These are phyloP conservation scores for carrot (Daucus carota) DNA, from an alignment of 129 eudicot genomes.

Conservation along the genomic window DH1_v3.0 NC_030381.2:52433001-52433500, in stretches of 20 bases:
- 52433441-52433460: constrained; percentile 76
- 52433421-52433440: constrained; percentile 74
- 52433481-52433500: neutral
- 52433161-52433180: constrained; percentile 11
- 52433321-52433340: constrained; percentile 75
- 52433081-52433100: constrained; percentile 88
- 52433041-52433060: constrained; percentile 59
- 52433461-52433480: neutral
- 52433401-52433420: constrained; percentile 81
- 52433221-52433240: neutral
- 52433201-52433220: neutral
- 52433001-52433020: constrained; percentile 84
- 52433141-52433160: constrained; percentile 90
- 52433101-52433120: constrained; percentile 80
- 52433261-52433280: neutral
- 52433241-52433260: constrained; percentile 7
- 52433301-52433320: constrained; percentile 74
- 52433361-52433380: constrained; percentile 83
- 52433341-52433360: constrained; percentile 96
- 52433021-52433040: constrained; percentile 74
- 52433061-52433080: constrained; percentile 79
- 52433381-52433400: constrained; percentile 72
- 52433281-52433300: constrained; percentile 96
- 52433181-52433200: neutral
- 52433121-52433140: constrained; percentile 82